Percentiles rank a stretch among this genome's conserved stretches.
phyloP scores from a whole-genome alignment of 1,284 basidiomycete species.

The Leccinum laetum region DNA sequence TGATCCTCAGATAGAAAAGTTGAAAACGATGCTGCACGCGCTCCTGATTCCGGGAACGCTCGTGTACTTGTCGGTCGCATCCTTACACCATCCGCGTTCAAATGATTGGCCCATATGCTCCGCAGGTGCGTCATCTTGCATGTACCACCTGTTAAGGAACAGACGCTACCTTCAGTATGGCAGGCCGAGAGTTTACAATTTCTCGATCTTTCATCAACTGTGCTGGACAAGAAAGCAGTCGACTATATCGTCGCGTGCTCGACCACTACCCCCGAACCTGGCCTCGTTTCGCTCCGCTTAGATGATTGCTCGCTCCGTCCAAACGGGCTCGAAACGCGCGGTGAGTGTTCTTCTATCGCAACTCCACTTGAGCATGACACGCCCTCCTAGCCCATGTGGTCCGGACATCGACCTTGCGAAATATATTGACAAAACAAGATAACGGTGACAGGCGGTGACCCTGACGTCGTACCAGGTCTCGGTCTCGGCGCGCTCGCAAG shows the following conservation, averaged over 20 bases:
- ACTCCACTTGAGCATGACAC: constrained; percentile 2
- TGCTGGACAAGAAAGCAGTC: constrained; percentile 80
- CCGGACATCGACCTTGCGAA: constrained; percentile 80
- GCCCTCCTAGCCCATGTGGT: constrained; percentile 64
- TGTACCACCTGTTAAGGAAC: too few species aligned
- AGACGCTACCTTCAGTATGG: constrained; percentile 5
- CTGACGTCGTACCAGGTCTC: constrained; percentile 29
- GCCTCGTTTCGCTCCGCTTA: constrained; percentile 77
- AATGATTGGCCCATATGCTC: constrained; percentile 76
- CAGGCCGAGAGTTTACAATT: constrained; percentile 79
- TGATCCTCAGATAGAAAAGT: constrained; percentile 30
- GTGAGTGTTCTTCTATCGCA: constrained; percentile 42
- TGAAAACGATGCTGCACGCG: constrained; percentile 54
- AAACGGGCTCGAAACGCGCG: constrained; percentile 72
- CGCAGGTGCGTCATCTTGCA: constrained; percentile 25
- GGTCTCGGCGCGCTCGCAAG: neutral
- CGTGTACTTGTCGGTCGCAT: constrained; percentile 81
- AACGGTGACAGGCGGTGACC: constrained; percentile 79
- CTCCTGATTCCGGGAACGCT: too few species aligned
- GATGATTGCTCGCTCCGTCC: constrained; percentile 82
- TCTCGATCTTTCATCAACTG: constrained; percentile 36
- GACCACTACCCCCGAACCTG: constrained; percentile 49
- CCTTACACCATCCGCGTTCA: constrained; percentile 82
- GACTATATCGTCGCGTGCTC: constrained; percentile 82
- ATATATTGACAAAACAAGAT: constrained; percentile 92